A percentile compares a stretch with the other conserved stretches of the same genome.
Conservation (phyloP, 1,284 basidiomycete species). For the Xanthoconium separans region DNA sequence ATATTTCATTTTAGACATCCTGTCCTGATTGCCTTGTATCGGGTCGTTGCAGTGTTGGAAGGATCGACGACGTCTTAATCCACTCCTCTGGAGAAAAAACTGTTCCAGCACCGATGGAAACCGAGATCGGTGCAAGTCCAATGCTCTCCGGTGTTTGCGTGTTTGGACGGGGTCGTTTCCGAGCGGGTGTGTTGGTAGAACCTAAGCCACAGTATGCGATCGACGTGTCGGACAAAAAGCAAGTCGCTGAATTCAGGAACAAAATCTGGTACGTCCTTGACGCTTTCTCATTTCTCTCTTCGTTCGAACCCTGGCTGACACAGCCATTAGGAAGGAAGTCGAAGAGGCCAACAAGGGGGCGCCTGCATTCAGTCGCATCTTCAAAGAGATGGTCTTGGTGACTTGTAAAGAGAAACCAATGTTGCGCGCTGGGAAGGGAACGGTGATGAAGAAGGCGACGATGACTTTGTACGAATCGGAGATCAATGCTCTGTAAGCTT, state of each 20-base stretch:
- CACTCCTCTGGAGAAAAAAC: conserved; percentile 26
- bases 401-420: conserved; percentile 26
- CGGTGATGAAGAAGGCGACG: conserved; percentile 29
- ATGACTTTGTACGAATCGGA: conserved; percentile 26
- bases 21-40: too few species aligned
- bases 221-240: conserved; percentile 18
- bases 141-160: conserved; percentile 19
- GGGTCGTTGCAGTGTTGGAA: conserved; percentile 20
- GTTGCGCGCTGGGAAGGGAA: conserved; percentile 28
- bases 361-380: conserved; percentile 35
- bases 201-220: conserved; percentile 19
- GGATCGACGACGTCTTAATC: conserved; percentile 25
- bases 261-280: conserved; percentile 18
- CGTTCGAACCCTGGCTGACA: not conserved
- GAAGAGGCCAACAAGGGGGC: conserved; percentile 35
- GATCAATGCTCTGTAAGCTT: conserved; percentile 24
- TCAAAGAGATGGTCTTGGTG: conserved; percentile 34
- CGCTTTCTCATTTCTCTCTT: not conserved
- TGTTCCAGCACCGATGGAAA: conserved; percentile 24
- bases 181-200: conserved; percentile 29
- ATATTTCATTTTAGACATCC: too few species aligned
- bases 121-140: conserved; percentile 5
- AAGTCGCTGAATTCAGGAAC: conserved; percentile 24
- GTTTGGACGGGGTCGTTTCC: conserved; percentile 26
- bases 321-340: conserved; percentile 20